Evolutionary conservation across 768 basidiomycete genomes (phyloP), one percentile per base, ranked within the genome.

Genomic region (Tylopilus sp.): DNA sequence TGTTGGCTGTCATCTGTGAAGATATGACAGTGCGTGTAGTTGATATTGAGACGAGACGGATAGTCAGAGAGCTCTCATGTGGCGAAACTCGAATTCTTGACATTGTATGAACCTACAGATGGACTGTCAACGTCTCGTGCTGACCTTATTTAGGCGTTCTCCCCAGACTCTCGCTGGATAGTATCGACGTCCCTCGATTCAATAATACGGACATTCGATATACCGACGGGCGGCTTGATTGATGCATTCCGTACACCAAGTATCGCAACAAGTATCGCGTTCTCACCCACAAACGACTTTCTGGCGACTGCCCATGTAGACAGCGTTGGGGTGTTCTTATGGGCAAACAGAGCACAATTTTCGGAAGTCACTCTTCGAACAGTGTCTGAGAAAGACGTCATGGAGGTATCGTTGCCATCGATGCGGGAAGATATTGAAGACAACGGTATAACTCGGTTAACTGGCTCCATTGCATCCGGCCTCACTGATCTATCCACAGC

Each of bases 271-370:
- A 92, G 87, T 62, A 71, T 99, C 18, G 79, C 91, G 1, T 95
- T 99, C 68, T 98, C 95, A 3, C 97, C 97, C 0, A 87, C 92
- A 0, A 88, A 89, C 49, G 97, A 98, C 68, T 98, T 99, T 73
- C 71, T 99, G 55, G 97, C 97, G 1, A 95, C 95, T 10, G 78
- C 91, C 1, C 97, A 99, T 66, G 84, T 97, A 6, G 95, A 97
- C 59, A 93, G 86, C 52, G 86, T 98, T 47, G 97, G 95, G 11
- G 79, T 99, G 2, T 95, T 88, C 68, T 79, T 99, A n/a, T 99
- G 97, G 94, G 92, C 95, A 12, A 98, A 99, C 69, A 85, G 93
- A 44, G 93, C 95, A 10, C 97, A 98, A 65, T 98, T 94, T 66
- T 69, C 85, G 0, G 89, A 95, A 52, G 79, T 97, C 17, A 76